phyloP scores from a whole-genome alignment of 306 rosid genomes.

The Trifolium repens region DNA sequence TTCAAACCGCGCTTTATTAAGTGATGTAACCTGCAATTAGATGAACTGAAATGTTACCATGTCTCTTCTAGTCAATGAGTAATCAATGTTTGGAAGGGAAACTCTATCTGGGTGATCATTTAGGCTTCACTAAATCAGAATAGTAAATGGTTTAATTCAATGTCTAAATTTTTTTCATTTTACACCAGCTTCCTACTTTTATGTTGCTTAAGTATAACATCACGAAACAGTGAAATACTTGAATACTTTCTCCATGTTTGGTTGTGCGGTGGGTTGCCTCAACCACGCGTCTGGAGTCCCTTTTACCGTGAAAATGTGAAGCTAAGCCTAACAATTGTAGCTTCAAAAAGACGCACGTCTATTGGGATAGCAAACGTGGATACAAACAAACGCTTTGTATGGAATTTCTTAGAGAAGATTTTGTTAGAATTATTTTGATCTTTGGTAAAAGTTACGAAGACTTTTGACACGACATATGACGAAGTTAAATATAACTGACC shows the following conservation, averaged over 20 bases:
- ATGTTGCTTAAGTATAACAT: constrained; percentile 9
- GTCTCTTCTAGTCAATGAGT: constrained; percentile 4
- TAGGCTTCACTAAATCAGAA: background rate
- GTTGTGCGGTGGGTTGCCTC: too few species aligned
- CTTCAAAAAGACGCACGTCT: too few species aligned
- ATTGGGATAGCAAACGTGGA: too few species aligned
- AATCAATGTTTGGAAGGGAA: background rate
- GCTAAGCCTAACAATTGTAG: too few species aligned
- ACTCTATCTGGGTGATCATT: constrained; percentile 6
- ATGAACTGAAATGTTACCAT: background rate
- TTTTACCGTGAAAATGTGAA: too few species aligned
- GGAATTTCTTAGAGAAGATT: constrained; percentile 18
- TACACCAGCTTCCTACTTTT: constrained; percentile 27
- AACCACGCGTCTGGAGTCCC: too few species aligned
- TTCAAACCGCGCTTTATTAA: background rate
- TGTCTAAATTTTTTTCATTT: background rate
- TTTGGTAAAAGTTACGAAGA: constrained; percentile 1
- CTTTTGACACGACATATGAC: background rate
- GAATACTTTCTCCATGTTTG: background rate
- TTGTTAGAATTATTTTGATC: constrained; percentile 11
- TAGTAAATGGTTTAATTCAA: constrained; percentile 22
- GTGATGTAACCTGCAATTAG: background rate
- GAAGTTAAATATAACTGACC: background rate
- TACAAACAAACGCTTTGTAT: background rate
- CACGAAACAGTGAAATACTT: constrained; percentile 1